A percentile compares a stretch with the other conserved stretches of the same genome.
These are phyloP conservation scores for Cercospora sojina DNA, from an alignment of 2,329 filamentous ascomycete species.

Conservation along the genomic window DNA sequence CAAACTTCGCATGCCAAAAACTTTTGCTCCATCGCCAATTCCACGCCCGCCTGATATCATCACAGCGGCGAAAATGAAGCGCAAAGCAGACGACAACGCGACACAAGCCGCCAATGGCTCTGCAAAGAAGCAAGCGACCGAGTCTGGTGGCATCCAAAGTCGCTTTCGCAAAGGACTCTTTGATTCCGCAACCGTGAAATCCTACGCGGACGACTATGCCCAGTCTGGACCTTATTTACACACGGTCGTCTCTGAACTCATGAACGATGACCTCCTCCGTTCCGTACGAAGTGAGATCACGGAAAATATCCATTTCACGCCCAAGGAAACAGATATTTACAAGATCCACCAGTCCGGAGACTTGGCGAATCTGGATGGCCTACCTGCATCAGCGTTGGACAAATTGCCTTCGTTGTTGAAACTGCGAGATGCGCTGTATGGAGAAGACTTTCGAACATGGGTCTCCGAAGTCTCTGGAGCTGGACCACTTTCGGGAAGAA, in stretches of 20 bases:
- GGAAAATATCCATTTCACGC: conserved; percentile 89
- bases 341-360: conserved; percentile 99
- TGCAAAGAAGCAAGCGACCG: conserved; percentile 43
- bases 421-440: conserved; percentile 94
- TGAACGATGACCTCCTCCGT: conserved; percentile 79
- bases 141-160: conserved; percentile 46
- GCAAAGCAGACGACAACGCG: conserved; percentile 42
- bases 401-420: conserved; percentile 86
- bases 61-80: conserved; percentile 39
- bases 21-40: neutral
- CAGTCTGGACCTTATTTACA: conserved; percentile 78
- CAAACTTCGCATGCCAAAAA: conserved; percentile 2
- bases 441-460: conserved; percentile 82
- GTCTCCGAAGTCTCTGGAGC: conserved; percentile 81
- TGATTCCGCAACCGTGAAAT: conserved; percentile 56
- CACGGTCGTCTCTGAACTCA: conserved; percentile 78
- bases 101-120: conserved; percentile 37
- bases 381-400: conserved; percentile 79
- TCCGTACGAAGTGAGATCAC: conserved; percentile 85
- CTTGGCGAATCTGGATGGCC: conserved; percentile 90
- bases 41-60: neutral
- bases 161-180: conserved; percentile 68
- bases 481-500: conserved; percentile 82
- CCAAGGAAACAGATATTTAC: conserved; percentile 99
- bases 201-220: conserved; percentile 64